Evolutionary conservation across 352 stramenopile genomes (phyloP), one percentile per base, ranked within the genome.

Genomic region (Phytophthora chlamydospora): DNA sequence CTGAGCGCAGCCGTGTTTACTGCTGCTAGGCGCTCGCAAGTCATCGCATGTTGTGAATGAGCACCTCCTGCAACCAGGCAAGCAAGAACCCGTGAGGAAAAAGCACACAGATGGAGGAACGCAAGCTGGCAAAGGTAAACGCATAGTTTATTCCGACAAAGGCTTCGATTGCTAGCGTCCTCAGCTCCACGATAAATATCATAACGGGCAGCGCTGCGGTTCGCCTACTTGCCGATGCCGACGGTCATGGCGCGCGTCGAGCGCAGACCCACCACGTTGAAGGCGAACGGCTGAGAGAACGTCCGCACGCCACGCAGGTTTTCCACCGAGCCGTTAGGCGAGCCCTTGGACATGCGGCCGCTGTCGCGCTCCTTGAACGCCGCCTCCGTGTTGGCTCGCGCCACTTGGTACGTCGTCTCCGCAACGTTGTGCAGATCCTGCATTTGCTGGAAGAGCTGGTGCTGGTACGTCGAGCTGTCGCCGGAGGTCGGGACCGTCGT

Each of bases 371-470:
- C 61, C 53, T 76, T 71, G 9, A 85, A 68, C 5, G 80, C 58
- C 14, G 76, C 63, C 45, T 88, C 74, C 2, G 72, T 86, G 57
- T 88, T 91, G 16, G 76, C 69, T 57, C 77, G 57, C 2, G 78
- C 67, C 32, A 86, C 75, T 56, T 89, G 76, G 66, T 89, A 90
- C 58, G 83, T 89, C 19, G 66, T 78, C 69, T 91, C 83, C 3
- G 68, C 80, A 17, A 77, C 72, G 58, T 73, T 72, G 45, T 77
- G 83, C 45, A 91, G 62, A 60, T 89, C 77, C 54, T 88, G 80
- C 83, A 91, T 90, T 58, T 89, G 83, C 62, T 81, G 71, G 68
- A 78, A 83, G 39, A 91, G 72, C 65, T 90, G 74, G 62, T 80
- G 76, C 66, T 91, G 78, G 48, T 89, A 86, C 49, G 60, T 71